Conservation (phyloP, 352 stramenopile species). For the Pythium guiyangense region DNA sequence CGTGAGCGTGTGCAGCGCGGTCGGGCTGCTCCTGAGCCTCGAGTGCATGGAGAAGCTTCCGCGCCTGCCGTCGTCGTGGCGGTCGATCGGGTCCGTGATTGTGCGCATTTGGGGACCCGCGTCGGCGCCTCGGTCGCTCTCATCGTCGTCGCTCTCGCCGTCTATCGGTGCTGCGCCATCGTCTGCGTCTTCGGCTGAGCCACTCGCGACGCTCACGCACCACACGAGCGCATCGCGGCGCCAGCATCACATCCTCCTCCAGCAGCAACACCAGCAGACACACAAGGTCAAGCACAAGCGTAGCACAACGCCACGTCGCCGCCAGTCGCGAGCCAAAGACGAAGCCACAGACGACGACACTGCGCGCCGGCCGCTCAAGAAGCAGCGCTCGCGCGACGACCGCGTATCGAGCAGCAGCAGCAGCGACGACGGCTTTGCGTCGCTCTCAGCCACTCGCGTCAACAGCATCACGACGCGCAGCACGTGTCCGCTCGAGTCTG, state of each 20-base stretch:
- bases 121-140: slow-evolving; percentile 6
- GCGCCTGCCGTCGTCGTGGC: not conserved
- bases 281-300: not conserved
- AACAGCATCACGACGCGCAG: not conserved
- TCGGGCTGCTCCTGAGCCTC: slow-evolving; percentile 48
- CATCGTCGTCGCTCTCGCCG: too few relatives aligned
- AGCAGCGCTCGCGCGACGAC: slow-evolving; percentile 21
- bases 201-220: not conserved
- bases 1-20: slow-evolving; percentile 48
- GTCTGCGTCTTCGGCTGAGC: too few relatives aligned
- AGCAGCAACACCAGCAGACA: not conserved
- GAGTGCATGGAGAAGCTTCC: slow-evolving; percentile 58
- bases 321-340: not conserved
- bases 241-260: too few relatives aligned
- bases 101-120: slow-evolving; percentile 13
- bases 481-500: not conserved
- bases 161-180: not conserved
- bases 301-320: not conserved
- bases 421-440: not conserved
- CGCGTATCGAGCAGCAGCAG: not conserved
- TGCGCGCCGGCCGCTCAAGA: slow-evolving; percentile 28
- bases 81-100: slow-evolving; percentile 6
- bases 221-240: not conserved
- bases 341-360: slow-evolving; percentile 11
- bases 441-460: not conserved